Evolutionary conservation across 2,329 filamentous ascomycete genomes (phyloP).

Genomic region (Claviceps maximensis): DNA sequence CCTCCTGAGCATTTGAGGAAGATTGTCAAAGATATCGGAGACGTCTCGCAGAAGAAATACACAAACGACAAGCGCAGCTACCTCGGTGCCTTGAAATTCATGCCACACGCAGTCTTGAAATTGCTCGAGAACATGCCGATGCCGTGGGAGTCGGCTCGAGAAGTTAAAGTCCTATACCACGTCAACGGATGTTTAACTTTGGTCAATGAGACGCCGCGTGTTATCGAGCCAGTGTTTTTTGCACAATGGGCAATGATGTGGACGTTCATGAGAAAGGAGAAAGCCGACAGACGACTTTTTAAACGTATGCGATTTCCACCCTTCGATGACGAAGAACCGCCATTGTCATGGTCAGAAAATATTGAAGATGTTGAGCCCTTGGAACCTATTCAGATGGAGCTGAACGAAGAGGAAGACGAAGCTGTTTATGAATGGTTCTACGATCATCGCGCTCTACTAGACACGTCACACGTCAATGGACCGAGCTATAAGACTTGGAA

Average conservation of each 20-base stretch:
- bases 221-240: constrained; percentile 95
- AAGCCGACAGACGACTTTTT: constrained; percentile 89
- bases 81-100: constrained; percentile 93
- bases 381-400: constrained; percentile 96
- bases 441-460: constrained; percentile 78
- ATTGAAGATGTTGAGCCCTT: constrained; percentile 96
- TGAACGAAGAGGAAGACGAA: constrained; percentile 84
- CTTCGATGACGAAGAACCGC: constrained; percentile 96
- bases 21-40: constrained; percentile 95
- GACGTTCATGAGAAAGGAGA: constrained; percentile 95
- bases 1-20: constrained; percentile 96
- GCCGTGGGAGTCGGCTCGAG: constrained; percentile 93
- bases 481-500: constrained; percentile 97
- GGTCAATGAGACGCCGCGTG: constrained; percentile 90
- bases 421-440: constrained; percentile 97
- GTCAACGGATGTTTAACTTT: constrained; percentile 94
- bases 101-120: constrained; percentile 97
- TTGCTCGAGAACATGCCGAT: constrained; percentile 98
- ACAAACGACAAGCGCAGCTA: constrained; percentile 98
- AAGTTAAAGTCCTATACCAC: constrained; percentile 97
- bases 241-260: constrained; percentile 99
- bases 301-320: constrained; percentile 98
- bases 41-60: constrained; percentile 99
- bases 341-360: constrained; percentile 95
- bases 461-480: constrained; percentile 89